Evolutionary conservation across 306 rosid species (phyloP).

Genomic region (Mimosa bimucronata): DNA sequence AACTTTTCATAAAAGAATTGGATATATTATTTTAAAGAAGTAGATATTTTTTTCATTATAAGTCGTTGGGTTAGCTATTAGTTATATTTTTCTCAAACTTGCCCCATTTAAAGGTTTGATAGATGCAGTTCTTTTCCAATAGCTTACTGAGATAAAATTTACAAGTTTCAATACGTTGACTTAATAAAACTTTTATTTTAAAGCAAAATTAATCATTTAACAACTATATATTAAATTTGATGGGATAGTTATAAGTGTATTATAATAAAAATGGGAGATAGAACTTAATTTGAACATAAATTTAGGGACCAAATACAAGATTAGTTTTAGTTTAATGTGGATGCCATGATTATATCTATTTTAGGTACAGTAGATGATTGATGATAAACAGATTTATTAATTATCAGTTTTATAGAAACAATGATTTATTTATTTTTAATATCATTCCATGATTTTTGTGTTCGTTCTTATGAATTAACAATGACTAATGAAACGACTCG

Average conservation of each 20-base stretch:
- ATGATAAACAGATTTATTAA: background rate
- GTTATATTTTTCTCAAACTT: background rate
- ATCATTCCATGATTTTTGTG: background rate
- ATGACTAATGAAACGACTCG: background rate
- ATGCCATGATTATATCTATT: background rate
- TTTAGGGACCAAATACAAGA: background rate
- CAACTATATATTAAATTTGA: background rate
- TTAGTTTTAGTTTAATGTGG: background rate
- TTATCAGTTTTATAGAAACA: background rate
- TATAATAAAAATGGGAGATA: background rate
- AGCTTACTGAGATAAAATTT: background rate
- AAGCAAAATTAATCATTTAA: background rate
- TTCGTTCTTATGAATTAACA: background rate
- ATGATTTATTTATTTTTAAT: background rate
- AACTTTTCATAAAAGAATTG: too few species aligned
- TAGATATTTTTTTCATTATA: background rate
- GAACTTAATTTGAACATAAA: background rate
- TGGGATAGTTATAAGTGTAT: background rate
- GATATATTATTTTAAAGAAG: background rate
- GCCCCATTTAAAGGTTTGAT: background rate
- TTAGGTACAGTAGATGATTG: background rate
- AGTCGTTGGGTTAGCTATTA: background rate
- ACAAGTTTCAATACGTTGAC: background rate
- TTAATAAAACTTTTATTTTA: background rate
- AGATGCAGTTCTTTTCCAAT: background rate